Evolutionary conservation across 345 rosid genomes (phyloP).

Genomic region (Sisymbrium altissimum): DNA sequence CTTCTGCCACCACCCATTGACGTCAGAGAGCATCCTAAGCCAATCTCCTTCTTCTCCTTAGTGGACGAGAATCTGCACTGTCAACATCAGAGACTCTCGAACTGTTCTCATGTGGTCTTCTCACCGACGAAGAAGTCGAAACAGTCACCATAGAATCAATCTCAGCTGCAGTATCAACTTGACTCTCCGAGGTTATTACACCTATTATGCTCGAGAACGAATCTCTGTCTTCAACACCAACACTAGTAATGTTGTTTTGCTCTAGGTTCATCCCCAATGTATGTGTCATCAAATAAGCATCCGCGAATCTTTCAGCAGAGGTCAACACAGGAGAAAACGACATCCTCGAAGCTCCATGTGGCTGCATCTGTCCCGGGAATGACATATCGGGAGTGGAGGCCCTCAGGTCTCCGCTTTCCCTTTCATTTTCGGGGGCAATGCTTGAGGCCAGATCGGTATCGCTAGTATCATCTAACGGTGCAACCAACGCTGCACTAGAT

Average conservation of each 20-base stretch:
- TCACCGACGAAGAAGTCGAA: conserved; percentile 62
- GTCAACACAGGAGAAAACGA: conserved; percentile 39
- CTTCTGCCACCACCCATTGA: neutral
- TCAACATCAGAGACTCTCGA: conserved; percentile 64
- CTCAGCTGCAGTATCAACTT: conserved; percentile 75
- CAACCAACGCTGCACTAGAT: conserved; percentile 31
- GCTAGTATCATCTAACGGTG: conserved; percentile 2
- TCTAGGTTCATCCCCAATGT: conserved; percentile 53
- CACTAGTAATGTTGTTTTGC: conserved; percentile 33
- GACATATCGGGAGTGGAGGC: conserved; percentile 12
- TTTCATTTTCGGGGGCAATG: conserved; percentile 37
- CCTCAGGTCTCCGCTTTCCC: conserved; percentile 37
- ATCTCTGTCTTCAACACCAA: conserved; percentile 68
- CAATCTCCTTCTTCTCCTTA: conserved; percentile 55
- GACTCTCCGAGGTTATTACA: conserved; percentile 72
- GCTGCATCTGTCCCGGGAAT: conserved; percentile 36
- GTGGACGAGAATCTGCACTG: conserved; percentile 69
- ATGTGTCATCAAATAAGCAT: conserved; percentile 44
- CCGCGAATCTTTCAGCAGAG: conserved; percentile 48
- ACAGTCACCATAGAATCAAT: conserved; percentile 69
- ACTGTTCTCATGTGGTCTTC: conserved; percentile 46
- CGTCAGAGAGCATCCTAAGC: conserved; percentile 28
- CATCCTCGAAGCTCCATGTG: conserved; percentile 24
- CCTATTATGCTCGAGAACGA: conserved; percentile 75
- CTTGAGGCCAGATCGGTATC: conserved; percentile 44